Conservation (phyloP, 257 asterid genomes). For the Solanum infundibuliforme region DNA sequence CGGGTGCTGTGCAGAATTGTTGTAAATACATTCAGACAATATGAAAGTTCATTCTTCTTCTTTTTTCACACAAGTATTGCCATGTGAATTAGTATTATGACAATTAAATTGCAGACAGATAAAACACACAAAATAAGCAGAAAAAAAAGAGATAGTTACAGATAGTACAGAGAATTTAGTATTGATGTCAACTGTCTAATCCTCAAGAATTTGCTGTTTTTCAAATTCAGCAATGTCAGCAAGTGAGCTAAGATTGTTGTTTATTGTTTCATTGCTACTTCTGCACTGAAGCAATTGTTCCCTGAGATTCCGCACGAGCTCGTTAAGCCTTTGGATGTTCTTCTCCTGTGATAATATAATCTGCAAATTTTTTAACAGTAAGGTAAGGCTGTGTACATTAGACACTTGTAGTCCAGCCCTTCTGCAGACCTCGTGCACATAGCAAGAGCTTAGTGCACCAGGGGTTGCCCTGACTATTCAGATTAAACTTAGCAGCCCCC, state of each 20-base stretch:
- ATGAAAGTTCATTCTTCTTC: background rate
- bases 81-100: background rate
- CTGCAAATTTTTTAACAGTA: constrained; percentile 20
- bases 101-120: background rate
- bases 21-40: background rate
- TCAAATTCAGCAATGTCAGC: constrained; percentile 44
- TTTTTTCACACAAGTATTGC: background rate
- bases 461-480: background rate
- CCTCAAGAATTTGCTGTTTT: constrained; percentile 50
- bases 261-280: constrained; percentile 38
- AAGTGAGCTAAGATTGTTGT: constrained; percentile 26
- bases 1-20: background rate
- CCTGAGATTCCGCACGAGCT: constrained; percentile 52
- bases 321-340: constrained; percentile 67
- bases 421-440: background rate
- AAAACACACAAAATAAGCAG: background rate
- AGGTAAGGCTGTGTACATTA: background rate
- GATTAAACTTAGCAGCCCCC: background rate
- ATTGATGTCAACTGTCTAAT: constrained; percentile 19
- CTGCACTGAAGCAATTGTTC: constrained; percentile 65
- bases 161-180: background rate
- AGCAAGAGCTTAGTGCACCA: background rate
- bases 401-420: background rate
- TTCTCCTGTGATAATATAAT: constrained; percentile 79
- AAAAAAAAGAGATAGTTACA: background rate